Base-by-base conservation (phyloP, 2,329 filamentous ascomycete genomes). In the Sporothrix pseudoabietina region DNA sequence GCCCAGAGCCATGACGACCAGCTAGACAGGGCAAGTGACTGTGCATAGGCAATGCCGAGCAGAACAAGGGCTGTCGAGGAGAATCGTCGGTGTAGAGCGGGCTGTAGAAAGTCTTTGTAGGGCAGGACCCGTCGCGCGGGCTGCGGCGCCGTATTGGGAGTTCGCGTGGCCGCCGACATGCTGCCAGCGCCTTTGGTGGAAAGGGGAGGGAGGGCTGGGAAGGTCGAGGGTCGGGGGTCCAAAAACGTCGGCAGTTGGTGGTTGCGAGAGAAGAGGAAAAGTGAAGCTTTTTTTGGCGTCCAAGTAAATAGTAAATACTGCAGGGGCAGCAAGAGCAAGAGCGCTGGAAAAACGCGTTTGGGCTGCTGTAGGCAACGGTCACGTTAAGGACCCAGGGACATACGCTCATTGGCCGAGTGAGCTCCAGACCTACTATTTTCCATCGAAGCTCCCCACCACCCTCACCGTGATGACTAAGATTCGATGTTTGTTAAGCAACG, bases 81-180 rank as follows among this genome's bases (percentile, higher is more conserved):
- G 82, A 98, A 98, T 78, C 94, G 89, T 78, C 92, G 88, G 82
- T 98, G 95, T 76, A 98, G 85, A 71, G 92, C 91, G 69, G 95
- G 94, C 75, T 95, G 97, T 77, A 98, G 84, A 81, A 97, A 97
- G 84, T 97, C 93, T 85, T 94, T 92, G 83, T 97, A 97, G 68
- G 87, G 85, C 16, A 71, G 72, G 78, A 85, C 83, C 79, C 81
- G 87, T 86, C 85, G 89, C 83, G 84, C 86, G 80, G 82, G 84
- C 6, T 66, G 73, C 69, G 72, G 69, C 32, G 71, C 69, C 1
- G 72, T 71, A 7, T 66, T 44, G 16, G 72, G 74, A 71, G 61
- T 71, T 54, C 69, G 73, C 19, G 73, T 9, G 79, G 82, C 81
- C 79, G 80, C 81, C 78, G 86, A 84, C 86, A 89, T 89, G 69